phyloP scores from a whole-genome alignment of 805 yeast genomes.

The Pichia paraexigua region DNA sequence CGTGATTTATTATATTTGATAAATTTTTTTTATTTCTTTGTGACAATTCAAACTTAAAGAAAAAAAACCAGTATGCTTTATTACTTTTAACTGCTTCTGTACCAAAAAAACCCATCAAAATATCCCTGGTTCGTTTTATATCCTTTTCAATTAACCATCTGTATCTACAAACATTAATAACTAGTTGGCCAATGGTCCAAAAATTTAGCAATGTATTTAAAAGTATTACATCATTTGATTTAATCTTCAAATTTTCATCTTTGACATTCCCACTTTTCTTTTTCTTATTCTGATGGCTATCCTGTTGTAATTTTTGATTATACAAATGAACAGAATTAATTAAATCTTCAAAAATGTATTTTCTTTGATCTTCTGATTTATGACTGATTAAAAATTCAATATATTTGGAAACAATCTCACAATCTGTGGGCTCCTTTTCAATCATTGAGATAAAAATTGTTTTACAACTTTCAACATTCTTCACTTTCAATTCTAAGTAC shows the following conservation, averaged over 20 bases:
- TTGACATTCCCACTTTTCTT: neutral
- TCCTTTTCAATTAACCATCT: constrained; percentile 20
- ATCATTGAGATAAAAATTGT: constrained; percentile 17
- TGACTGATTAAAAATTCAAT: constrained; percentile 7
- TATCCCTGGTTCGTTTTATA: constrained; percentile 19
- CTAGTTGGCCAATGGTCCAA: constrained; percentile 21
- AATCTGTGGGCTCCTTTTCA: constrained; percentile 3
- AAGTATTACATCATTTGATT: constrained; percentile 12
- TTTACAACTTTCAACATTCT: constrained; percentile 16
- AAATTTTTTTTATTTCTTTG: constrained; percentile 39
- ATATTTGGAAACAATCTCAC: constrained; percentile 8
- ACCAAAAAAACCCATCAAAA: constrained; percentile 20
- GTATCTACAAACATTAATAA: constrained; percentile 22
- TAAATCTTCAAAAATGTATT: constrained; percentile 9
- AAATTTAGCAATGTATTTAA: constrained; percentile 15
- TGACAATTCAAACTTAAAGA: constrained; percentile 43
- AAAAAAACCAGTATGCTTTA: constrained; percentile 48
- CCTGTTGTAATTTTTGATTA: constrained; percentile 9
- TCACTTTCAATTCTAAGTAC: constrained; percentile 16
- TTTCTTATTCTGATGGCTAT: constrained; percentile 1
- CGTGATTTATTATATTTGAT: constrained; percentile 35
- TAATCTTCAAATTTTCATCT: neutral
- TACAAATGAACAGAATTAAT: constrained; percentile 12
- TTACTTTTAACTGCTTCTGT: constrained; percentile 32
- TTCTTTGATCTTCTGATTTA: constrained; percentile 6